phyloP scores from a whole-genome alignment of 2,329 filamentous ascomycete species.

The Fusarium sp. region DNA sequence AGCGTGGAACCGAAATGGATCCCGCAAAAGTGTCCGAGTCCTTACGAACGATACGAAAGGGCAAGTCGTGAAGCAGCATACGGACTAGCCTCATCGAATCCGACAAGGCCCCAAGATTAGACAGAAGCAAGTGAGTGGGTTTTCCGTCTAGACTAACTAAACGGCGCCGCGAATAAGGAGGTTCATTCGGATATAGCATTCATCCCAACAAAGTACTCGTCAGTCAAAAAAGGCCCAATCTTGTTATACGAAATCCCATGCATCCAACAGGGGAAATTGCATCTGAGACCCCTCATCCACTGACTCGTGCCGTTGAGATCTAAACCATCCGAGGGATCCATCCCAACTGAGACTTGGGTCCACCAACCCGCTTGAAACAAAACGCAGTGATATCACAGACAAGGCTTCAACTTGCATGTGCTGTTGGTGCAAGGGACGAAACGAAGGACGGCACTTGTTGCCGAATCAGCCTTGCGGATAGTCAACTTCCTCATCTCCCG shows the following conservation, averaged over 20 bases:
- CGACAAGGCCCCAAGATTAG: background rate
- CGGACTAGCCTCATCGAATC: background rate
- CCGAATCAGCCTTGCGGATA: background rate
- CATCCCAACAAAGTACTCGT: background rate
- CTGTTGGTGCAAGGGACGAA: background rate
- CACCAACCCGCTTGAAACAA: background rate
- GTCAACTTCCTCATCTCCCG: background rate
- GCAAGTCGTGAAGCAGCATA: background rate
- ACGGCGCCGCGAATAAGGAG: background rate
- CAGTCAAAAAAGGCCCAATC: background rate
- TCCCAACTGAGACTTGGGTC: background rate
- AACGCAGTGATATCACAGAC: background rate
- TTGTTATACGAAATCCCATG: background rate
- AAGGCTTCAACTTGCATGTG: background rate
- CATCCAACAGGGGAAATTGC: background rate
- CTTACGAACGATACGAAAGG: background rate
- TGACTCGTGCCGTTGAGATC: background rate
- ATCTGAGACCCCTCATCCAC: background rate
- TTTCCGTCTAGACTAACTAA: background rate
- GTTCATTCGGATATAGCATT: background rate
- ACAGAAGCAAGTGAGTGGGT: background rate
- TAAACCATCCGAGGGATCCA: background rate
- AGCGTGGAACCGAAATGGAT: background rate
- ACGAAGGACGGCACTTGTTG: background rate
- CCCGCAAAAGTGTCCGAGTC: background rate